Base-by-base conservation (phyloP, 257 asterid species). In the Solanum lycopersicoides region DNA sequence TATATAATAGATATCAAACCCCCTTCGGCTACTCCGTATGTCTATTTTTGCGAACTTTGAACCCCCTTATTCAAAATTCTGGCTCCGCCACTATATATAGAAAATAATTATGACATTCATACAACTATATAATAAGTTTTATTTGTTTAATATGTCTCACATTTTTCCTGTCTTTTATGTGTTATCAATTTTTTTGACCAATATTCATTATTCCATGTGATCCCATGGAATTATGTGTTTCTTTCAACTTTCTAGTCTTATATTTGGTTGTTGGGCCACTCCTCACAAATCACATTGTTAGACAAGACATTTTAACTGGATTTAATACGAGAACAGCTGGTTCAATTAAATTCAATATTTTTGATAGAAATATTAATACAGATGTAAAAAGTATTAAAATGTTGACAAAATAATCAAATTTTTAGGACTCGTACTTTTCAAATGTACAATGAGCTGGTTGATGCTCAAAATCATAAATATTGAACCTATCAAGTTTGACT, bases 321-420 rank as follows among this genome's bases (percentile, higher is more conserved):
- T 60, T 0, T 3, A 63, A 1, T 9, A 9, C 0, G 69, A 23
- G 35, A 10, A 9, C 7, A 3, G 32, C 2, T 5, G 2, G 59
- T 63, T 63, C 1, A 63, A n/a, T 8, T 63, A 12, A 23, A 60
- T 60, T 60, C 13, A 60, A 23, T 60, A 60, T 60, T 60, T 60
- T 60, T 12, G 28, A 59, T 7, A 60, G 1, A 60, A 60, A 60
- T 60, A 60, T 60, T 14, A 47, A 4, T 21, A 60, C 1, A 60
- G 8, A 11, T 4, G 2, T 12, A 63, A 12, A 63, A 63, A 65
- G 2, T 10, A 65, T 2, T 4, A 11, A 9, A 63, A 25, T 23
- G 3, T n/a, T 63, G 0, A 63, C 0, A n/a, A 23, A n/a, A 63
- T n/a, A 23, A 11, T n/a, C 4, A 13, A 60, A 68, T 68, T 68